Evolutionary conservation across 2,329 filamentous ascomycete genomes (phyloP).

Genomic region (Allantophomopsis cytisporea): DNA sequence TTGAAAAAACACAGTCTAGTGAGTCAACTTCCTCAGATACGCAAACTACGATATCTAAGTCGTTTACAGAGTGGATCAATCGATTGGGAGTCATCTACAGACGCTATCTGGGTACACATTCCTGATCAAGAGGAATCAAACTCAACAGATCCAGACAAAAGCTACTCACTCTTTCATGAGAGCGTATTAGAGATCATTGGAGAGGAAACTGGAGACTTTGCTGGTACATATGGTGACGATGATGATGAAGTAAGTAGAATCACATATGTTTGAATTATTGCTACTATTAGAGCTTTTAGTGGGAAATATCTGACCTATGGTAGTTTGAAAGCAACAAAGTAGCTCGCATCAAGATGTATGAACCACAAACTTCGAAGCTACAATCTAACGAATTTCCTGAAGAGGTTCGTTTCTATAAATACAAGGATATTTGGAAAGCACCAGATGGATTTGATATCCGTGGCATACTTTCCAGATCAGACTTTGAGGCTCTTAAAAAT

Average conservation of each 20-base stretch:
- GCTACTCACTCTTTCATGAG: conserved; percentile 4
- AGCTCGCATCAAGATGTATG: conserved; percentile 7
- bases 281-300: neutral
- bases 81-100: too few relatives aligned
- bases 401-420: conserved; percentile 4
- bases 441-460: too few relatives aligned
- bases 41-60: too few relatives aligned
- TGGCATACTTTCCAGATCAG: too few relatives aligned
- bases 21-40: conserved; percentile 1
- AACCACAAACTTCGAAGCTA: neutral
- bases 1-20: conserved; percentile 4
- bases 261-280: too few relatives aligned
- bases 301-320: neutral
- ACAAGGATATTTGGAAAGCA: conserved; percentile 4
- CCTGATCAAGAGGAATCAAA: conserved; percentile 1
- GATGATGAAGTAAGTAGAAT: conserved; percentile 2
- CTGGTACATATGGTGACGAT: conserved; percentile 2
- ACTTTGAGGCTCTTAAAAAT: conserved; percentile 4
- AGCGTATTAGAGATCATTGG: conserved; percentile 5
- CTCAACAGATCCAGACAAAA: conserved; percentile 1
- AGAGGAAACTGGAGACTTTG: conserved; percentile 5
- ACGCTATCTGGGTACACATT: too few relatives aligned
- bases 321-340: conserved; percentile 9
- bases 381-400: conserved; percentile 2
- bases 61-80: too few relatives aligned